Base-by-base conservation (phyloP, 305 asterid genomes). In the Solanum hybrid region DNA sequence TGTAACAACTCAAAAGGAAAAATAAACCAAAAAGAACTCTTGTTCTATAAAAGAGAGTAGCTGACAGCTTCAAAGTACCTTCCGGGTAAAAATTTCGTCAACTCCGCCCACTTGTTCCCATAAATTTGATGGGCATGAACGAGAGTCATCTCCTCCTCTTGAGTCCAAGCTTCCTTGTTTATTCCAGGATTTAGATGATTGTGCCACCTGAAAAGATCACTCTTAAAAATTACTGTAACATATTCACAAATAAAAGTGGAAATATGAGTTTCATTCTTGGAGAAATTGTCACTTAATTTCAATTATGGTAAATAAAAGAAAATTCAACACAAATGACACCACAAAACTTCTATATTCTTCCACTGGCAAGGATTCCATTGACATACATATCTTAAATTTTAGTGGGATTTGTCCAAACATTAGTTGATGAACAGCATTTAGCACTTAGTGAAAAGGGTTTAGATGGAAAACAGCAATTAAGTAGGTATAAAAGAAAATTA, bases 141-240 rank as follows among this genome's bases (percentile, higher is more conserved):
- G 87, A 98, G 92, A 90, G 96, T 94, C 92, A 98, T 91, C 93
- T 98, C 99, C 93, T 98, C 99, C 37, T 96, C 99, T 91, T 95
- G 99, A 39, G 99, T 98, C 99, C 99, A 98, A 83, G 99, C 98
- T 92, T 98, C 99, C 91, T 94, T 97, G 89, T 97, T 98, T 87
- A 98, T 98, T 94, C 92, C 91, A 88, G 99, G 99, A 93, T 98
- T 98, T 38, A 98, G 96, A 95, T 98, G 99, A 93, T 98, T 98
- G 94, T 98, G 99, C 99, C 99, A 94, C 89, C 94, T 94, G 83
- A 38, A 51, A 57, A 89, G 82, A 89, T 87, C 38, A 89, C 80
- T 29, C 88, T 85, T 57, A 85, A 32, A 11, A 82, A 12, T 88
- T 14, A n/a, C 29, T n/a, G 41, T 27, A 87, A 81, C 20, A 77